phyloP scores from a whole-genome alignment of 1,139 yeast species.

The Meyerozyma carpophila region DNA sequence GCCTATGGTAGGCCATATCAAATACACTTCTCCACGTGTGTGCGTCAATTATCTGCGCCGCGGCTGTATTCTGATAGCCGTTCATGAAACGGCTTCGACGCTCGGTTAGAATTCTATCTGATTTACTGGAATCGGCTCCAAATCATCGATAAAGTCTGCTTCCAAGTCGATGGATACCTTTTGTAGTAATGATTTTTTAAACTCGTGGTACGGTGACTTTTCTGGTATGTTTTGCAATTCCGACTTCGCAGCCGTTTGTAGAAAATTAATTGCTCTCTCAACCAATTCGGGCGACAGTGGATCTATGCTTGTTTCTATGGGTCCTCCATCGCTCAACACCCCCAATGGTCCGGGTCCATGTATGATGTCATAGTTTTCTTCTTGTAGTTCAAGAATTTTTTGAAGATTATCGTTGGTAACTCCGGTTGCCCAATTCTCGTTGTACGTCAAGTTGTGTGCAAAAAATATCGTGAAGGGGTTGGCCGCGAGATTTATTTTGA shows the following conservation, averaged over 20 bases:
- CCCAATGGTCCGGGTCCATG: slow-evolving; percentile 22
- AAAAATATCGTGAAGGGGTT: not conserved
- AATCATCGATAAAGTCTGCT: not conserved
- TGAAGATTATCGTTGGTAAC: not conserved
- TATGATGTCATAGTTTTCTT: slow-evolving; percentile 19
- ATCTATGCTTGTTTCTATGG: slow-evolving; percentile 3
- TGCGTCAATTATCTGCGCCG: too few species aligned
- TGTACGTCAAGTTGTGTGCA: not conserved
- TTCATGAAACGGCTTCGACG: too few species aligned
- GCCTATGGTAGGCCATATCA: too few species aligned
- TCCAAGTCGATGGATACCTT: not conserved
- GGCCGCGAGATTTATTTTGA: slow-evolving; percentile 3
- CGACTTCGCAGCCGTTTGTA: not conserved
- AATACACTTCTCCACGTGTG: too few species aligned
- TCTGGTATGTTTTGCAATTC: not conserved
- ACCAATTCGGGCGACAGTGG: not conserved
- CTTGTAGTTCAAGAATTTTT: slow-evolving; percentile 18
- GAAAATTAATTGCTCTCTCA: not conserved
- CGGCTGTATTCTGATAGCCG: too few species aligned
- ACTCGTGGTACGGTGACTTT: not conserved
- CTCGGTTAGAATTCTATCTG: not conserved
- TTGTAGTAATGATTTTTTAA: not conserved
- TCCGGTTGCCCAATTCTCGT: not conserved
- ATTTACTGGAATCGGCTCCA: not conserved
- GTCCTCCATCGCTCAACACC: slow-evolving; percentile 8